phyloP scores from a whole-genome alignment of 176 grass and related monocot species.

The Typha latifolia region DNA sequence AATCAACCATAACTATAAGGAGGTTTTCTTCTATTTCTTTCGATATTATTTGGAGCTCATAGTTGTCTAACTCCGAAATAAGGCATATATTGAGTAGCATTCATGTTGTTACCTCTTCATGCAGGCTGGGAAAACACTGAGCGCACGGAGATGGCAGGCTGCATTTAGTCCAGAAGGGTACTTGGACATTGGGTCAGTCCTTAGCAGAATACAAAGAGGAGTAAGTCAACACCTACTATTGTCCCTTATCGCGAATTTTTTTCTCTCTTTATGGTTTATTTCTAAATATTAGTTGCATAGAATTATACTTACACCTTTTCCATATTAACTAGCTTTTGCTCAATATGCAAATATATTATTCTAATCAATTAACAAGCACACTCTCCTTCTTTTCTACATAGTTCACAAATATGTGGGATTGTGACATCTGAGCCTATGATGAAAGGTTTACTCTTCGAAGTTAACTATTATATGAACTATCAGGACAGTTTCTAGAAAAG shows the following conservation, averaged over 20 bases:
- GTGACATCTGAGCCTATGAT: not conserved
- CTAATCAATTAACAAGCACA: not conserved
- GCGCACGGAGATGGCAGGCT: conserved; percentile 81
- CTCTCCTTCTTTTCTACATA: not conserved
- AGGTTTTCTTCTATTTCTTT: not conserved
- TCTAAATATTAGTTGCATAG: not conserved
- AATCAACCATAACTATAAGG: not conserved
- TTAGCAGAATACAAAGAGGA: conserved; percentile 87
- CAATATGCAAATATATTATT: not conserved
- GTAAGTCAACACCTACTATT: conserved; percentile 28
- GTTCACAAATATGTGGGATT: not conserved
- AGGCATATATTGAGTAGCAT: not conserved
- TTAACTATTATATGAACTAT: too few species aligned
- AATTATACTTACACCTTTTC: not conserved
- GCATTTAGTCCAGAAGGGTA: conserved; percentile 80
- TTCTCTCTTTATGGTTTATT: conserved; percentile 4
- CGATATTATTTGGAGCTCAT: not conserved
- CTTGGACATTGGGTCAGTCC: conserved; percentile 87
- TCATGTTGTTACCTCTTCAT: conserved; percentile 19
- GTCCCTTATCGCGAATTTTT: not conserved
- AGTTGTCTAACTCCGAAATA: not conserved
- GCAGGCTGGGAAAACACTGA: conserved; percentile 94
- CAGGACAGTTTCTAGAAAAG: too few species aligned
- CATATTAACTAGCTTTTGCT: not conserved
- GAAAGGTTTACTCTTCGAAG: not conserved